Conservation (phyloP, 352 stramenopile species). For the Phytopythium delawarense region DNA sequence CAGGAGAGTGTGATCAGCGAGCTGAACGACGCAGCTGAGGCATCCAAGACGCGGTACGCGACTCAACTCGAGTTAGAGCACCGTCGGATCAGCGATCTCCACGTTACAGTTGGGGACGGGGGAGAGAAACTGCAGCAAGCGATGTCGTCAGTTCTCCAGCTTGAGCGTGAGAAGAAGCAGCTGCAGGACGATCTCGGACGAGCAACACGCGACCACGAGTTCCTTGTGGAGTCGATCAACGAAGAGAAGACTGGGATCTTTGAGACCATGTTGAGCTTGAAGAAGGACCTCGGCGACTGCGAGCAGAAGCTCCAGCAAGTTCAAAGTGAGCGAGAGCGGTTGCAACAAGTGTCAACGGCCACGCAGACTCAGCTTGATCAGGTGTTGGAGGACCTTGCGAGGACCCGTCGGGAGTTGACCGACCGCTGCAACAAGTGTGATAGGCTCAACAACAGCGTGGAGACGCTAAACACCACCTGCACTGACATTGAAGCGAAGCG, state of each 20-base stretch:
- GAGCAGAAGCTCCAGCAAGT: background rate
- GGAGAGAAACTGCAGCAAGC: conserved; percentile 3
- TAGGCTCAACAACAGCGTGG: background rate
- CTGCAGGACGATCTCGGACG: conserved; percentile 2
- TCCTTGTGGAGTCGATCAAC: conserved; percentile 2
- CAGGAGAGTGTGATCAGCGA: background rate
- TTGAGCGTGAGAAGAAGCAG: conserved; percentile 5
- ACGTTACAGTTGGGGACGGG: conserved; percentile 15
- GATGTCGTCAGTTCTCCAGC: background rate
- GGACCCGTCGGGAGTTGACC: background rate
- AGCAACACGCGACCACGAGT: conserved; percentile 1
- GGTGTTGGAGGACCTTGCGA: background rate
- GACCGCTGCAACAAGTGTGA: background rate
- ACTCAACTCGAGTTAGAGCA: background rate
- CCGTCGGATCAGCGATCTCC: conserved; percentile 9
- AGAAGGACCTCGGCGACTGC: background rate
- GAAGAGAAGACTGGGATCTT: conserved; percentile 5
- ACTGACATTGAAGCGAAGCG: background rate
- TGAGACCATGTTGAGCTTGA: background rate
- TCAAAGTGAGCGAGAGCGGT: background rate
- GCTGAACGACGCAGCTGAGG: background rate
- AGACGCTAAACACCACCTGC: background rate
- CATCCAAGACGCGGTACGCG: background rate
- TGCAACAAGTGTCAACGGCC: background rate
- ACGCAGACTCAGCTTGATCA: background rate